These are phyloP conservation scores for Cucurbitaria berberidis DNA, from an alignment of 2,329 filamentous ascomycete genomes.

Conservation along the genomic window DNA sequence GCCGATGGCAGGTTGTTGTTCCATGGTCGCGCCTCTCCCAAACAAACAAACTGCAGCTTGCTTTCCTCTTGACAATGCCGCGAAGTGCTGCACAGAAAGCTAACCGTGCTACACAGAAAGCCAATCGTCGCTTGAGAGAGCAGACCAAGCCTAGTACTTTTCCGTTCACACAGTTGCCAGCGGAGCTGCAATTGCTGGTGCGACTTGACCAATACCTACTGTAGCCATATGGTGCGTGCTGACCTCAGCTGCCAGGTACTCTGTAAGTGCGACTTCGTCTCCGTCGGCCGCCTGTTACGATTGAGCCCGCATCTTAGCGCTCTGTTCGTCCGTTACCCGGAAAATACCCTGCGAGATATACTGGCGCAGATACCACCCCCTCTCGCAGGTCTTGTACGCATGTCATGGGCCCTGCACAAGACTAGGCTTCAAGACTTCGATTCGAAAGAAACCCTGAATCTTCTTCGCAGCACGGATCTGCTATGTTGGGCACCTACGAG, in stretches of 20 bases:
- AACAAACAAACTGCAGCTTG: not conserved
- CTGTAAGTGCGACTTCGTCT: constrained; percentile 13
- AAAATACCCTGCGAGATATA: constrained; percentile 5
- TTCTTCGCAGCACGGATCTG: constrained; percentile 1
- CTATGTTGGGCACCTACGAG: not conserved
- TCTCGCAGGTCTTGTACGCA: not conserved
- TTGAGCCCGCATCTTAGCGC: constrained; percentile 6
- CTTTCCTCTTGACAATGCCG: not conserved
- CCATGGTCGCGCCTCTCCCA: not conserved
- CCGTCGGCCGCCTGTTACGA: constrained; percentile 6
- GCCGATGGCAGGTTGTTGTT: not conserved
- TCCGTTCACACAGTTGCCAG: not conserved
- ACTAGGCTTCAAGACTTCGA: not conserved
- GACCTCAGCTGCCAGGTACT: not conserved
- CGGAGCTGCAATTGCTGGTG: constrained; percentile 1
- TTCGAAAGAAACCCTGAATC: not conserved
- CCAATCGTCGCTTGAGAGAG: not conserved
- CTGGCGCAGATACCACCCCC: constrained; percentile 3
- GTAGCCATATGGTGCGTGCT: not conserved
- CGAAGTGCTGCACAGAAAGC: not conserved
- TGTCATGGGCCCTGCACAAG: constrained; percentile 4
- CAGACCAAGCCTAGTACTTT: not conserved
- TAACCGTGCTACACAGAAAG: not conserved
- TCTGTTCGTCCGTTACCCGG: constrained; percentile 12
- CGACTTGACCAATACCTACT: not conserved